Base-by-base conservation (phyloP, 768 basidiomycete genomes). In the Calocybe cyanea region DNA sequence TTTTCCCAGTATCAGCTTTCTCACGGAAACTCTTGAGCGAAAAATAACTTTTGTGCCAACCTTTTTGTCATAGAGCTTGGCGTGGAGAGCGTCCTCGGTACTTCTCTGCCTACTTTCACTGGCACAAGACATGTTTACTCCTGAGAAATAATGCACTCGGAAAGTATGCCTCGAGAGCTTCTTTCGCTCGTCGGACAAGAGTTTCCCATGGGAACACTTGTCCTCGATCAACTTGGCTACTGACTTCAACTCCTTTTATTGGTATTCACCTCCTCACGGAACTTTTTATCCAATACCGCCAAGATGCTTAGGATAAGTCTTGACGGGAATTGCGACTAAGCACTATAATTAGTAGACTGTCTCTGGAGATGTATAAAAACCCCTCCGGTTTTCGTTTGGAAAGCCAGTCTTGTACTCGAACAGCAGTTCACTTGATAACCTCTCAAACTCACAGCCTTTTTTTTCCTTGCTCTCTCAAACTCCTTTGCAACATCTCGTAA, bases 291-390 rank as follows among this genome's bases (percentile, higher is more conserved):
- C 17, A 30, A 17, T 15, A 34, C 19, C 17, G 25, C 25, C 25
- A 28, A 28, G 25, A 28, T 41, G 25, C 41, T 48, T 36, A 23
- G 11, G 41, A n/a, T 23, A 36, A 9, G 19, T 43, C 41, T 30
- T 43, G 32, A 42, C 31, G 41, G 24, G 47, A 48, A 43, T 28
- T 17, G 19, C 23, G 18, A 20, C n/a, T 15, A 20, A 44, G 24
- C 48, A 25, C 32, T 53, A 43, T 40, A 38, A 49, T 46, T 51
- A 40, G 20, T 18, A 28, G 34, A 35, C 24, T n/a, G 11, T 4
- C 20, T 6, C n/a, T 13, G 23, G 49, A 35, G 17, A 21, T 2
- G 49, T 56, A 56, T 56, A 56, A 56, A 58, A 43, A 30, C 33
- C 15, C 2, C n/a, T 5, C 2, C 2, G 17, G 39, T 24, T 13